Evolutionary conservation across 2,329 filamentous ascomycete genomes (phyloP), one percentile per base, ranked within the genome.

Genomic region (Penicillium sp.): DNA sequence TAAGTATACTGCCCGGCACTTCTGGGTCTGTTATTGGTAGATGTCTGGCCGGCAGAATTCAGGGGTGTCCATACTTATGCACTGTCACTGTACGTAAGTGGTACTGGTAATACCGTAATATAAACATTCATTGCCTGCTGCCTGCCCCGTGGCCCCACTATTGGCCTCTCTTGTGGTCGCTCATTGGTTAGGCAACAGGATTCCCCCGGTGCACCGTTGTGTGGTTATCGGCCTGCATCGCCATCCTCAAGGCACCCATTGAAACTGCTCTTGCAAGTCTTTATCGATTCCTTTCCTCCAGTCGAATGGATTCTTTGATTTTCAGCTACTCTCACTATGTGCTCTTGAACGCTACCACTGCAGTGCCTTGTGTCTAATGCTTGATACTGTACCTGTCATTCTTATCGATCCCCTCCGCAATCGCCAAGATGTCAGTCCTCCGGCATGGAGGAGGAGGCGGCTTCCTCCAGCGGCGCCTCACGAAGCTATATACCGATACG

Each of bases 401-500:
- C 49, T 51, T 52, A 53, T 56, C 56, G 52, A 52, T 51, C 42
- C 49, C 32, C 45, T 50, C 52, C 50, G 19, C 42, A 49, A 54
- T 53, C 57, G 61, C 60, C 58, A 69, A 58, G 55, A 75, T 75
- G 72, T 74, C 72, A 57, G 69, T 73, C 53, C 66, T 74, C 53
- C 69, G 69, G 52, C 70, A 72, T 61, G 70, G 69, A 61, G 68
- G 67, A 55, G 53, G 56, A 17, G 56, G 58, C 31, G 64, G 67
- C 29, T 71, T 67, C 60, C 67, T 75, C 57, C 71, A 73, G 58
- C 65, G 72, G 49, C 75, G 75, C 58, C 71, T 81, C 46, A 80
- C 78, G 17, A 77, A 82, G 61, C 70, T 83, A 57, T 84, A 83
- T 64, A 77, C 78, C 22, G 80, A 84, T 63, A 81, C 80, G 15